Percentiles rank a stretch among this genome's conserved stretches.
Conservation (phyloP, 2,329 filamentous ascomycete species). For the Ilyonectria sp. region DNA sequence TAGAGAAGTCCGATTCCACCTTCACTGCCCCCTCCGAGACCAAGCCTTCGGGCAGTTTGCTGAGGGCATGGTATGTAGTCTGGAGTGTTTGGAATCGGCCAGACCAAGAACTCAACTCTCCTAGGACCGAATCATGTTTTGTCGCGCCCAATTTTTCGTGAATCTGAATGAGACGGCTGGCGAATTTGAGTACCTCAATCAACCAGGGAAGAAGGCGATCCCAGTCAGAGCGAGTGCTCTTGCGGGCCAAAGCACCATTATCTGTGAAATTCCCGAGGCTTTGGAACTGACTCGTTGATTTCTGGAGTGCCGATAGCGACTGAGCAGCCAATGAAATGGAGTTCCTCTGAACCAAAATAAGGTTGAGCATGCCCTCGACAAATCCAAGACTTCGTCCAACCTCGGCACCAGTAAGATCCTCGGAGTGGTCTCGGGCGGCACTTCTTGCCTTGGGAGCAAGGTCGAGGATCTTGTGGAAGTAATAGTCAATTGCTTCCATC, state of each 20-base stretch:
- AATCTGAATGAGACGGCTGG: constrained; percentile 72
- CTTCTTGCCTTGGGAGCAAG: constrained; percentile 78
- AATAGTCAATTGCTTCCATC: constrained; percentile 70
- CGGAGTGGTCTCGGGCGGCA: constrained; percentile 80
- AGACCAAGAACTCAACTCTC: constrained; percentile 66
- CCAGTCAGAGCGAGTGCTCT: constrained; percentile 43
- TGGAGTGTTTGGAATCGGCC: constrained; percentile 62
- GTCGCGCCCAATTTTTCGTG: constrained; percentile 76
- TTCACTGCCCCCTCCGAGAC: constrained; percentile 55
- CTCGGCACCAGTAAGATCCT: constrained; percentile 87
- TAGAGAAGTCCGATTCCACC: constrained; percentile 54
- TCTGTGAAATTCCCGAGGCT: constrained; percentile 51
- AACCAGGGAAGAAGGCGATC: constrained; percentile 69
- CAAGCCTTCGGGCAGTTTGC: constrained; percentile 67
- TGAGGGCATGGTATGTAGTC: constrained; percentile 58
- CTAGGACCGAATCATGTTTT: constrained; percentile 61
- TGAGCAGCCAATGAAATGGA: constrained; percentile 60
- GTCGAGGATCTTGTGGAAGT: constrained; percentile 86
- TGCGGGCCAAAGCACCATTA: constrained; percentile 41
- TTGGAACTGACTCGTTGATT: constrained; percentile 55
- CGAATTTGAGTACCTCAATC: constrained; percentile 76
- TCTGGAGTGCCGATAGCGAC: constrained; percentile 57
- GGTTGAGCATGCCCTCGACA: constrained; percentile 86
- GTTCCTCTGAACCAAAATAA: constrained; percentile 73
- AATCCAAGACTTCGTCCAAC: constrained; percentile 84